phyloP scores from a whole-genome alignment of 1,139 yeast species.

The Magnusiomyces suaveolens region DNA sequence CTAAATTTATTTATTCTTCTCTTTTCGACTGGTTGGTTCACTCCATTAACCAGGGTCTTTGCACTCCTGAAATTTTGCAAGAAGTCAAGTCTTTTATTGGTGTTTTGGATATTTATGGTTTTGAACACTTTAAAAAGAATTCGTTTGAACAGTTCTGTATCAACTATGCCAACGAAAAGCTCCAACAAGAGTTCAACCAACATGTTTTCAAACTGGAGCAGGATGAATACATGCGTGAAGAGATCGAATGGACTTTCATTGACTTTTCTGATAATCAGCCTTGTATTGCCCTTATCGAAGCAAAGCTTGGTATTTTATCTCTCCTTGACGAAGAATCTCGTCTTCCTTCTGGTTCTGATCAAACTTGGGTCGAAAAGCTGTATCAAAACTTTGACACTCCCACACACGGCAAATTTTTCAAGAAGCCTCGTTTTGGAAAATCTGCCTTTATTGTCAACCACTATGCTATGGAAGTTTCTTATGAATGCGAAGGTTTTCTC shows the following conservation, averaged over 20 bases:
- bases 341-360: constrained; percentile 88
- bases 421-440: constrained; percentile 91
- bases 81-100: constrained; percentile 73
- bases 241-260: constrained; percentile 93
- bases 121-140: constrained; percentile 88
- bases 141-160: constrained; percentile 97
- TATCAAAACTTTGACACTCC: constrained; percentile 75
- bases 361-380: constrained; percentile 84
- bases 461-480: constrained; percentile 88
- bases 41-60: constrained; percentile 69
- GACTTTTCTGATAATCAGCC: constrained; percentile 97
- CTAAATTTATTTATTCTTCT: constrained; percentile 87
- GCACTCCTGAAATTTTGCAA: constrained; percentile 52
- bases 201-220: constrained; percentile 96
- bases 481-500: constrained; percentile 88
- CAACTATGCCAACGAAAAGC: constrained; percentile 92
- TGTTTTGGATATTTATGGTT: constrained; percentile 93
- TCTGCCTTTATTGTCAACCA: constrained; percentile 84
- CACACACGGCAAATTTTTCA: constrained; percentile 71
- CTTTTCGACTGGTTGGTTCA: constrained; percentile 92
- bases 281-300: constrained; percentile 86
- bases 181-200: constrained; percentile 95
- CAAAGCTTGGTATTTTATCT: constrained; percentile 76
- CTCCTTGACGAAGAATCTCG: constrained; percentile 92
- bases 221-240: constrained; percentile 85